A percentile compares a stretch with the other conserved stretches of the same genome.
Evolutionary conservation across 768 basidiomycete genomes (phyloP).

Genomic region (Kwoniella bestiolae): DNA sequence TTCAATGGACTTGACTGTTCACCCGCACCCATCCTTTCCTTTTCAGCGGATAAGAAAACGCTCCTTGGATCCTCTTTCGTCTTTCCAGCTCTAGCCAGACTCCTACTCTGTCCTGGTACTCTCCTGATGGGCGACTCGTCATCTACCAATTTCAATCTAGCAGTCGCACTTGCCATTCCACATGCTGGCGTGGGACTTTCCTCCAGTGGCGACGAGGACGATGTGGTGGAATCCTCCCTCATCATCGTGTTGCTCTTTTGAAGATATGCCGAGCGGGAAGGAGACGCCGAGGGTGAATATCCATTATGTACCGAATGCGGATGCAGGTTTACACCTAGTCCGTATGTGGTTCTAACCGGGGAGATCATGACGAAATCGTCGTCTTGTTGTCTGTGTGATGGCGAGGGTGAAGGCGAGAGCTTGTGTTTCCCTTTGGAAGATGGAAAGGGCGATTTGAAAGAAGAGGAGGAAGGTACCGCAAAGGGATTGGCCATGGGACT

Average conservation of each 20-base stretch:
- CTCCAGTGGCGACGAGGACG: slow-evolving; percentile 37
- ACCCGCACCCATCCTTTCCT: slow-evolving; percentile 3
- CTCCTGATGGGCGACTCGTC: slow-evolving; percentile 48
- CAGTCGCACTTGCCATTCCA: slow-evolving; percentile 44
- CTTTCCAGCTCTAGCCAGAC: slow-evolving; percentile 26
- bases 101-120: slow-evolving; percentile 44
- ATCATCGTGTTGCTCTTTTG: slow-evolving; percentile 16
- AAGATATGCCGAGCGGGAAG: slow-evolving; percentile 16
- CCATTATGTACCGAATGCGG: slow-evolving; percentile 6
- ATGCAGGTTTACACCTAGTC: slow-evolving; percentile 11
- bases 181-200: slow-evolving; percentile 50
- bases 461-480: slow-evolving; percentile 20
- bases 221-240: slow-evolving; percentile 11
- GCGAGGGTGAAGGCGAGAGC: slow-evolving; percentile 49
- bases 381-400: slow-evolving; percentile 29
- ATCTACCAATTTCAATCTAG: slow-evolving; percentile 43
- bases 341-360: slow-evolving; percentile 33
- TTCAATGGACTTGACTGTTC: slow-evolving; percentile 40
- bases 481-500: slow-evolving; percentile 35
- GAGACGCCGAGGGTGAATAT: slow-evolving; percentile 17
- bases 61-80: slow-evolving; percentile 12
- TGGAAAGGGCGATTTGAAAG: slow-evolving; percentile 34
- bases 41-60: slow-evolving; percentile 20
- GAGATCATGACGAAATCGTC: slow-evolving; percentile 55
- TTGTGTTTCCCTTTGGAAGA: slow-evolving; percentile 48